phyloP scores from a whole-genome alignment of 495 filamentous ascomycete species.

The Hypoxylon rickii region DNA sequence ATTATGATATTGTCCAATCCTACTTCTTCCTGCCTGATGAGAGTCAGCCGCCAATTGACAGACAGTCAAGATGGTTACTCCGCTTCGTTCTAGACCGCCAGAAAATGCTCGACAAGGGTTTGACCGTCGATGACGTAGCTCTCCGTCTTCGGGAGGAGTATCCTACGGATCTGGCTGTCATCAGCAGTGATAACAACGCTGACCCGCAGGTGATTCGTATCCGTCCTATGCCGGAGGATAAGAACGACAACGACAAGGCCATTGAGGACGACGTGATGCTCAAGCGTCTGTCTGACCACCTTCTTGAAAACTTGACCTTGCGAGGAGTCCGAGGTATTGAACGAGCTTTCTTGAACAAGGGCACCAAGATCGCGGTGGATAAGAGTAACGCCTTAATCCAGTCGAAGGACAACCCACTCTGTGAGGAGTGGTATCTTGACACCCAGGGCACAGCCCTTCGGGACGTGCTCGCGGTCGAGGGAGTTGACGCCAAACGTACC shows the following conservation, averaged over 20 bases:
- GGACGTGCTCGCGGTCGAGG: slow-evolving; percentile 80
- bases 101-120: slow-evolving; percentile 91
- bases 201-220: slow-evolving; percentile 94
- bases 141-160: slow-evolving; percentile 84
- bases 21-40: slow-evolving; percentile 96
- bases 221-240: slow-evolving; percentile 75
- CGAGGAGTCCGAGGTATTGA: slow-evolving; percentile 88
- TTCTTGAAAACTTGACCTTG: slow-evolving; percentile 86
- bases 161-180: slow-evolving; percentile 82
- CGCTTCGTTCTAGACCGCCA: slow-evolving; percentile 92
- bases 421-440: slow-evolving; percentile 93
- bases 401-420: slow-evolving; percentile 68
- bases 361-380: slow-evolving; percentile 62
- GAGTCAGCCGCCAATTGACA: slow-evolving; percentile 66
- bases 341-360: slow-evolving; percentile 88
- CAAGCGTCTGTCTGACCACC: slow-evolving; percentile 86
- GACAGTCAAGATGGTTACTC: slow-evolving; percentile 91
- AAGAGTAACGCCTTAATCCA: slow-evolving; percentile 71
- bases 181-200: slow-evolving; percentile 98
- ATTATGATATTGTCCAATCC: slow-evolving; percentile 92
- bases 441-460: slow-evolving; percentile 86
- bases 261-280: slow-evolving; percentile 88
- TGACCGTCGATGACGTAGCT: slow-evolving; percentile 93
- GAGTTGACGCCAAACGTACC: slow-evolving; percentile 87
- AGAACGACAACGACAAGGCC: slow-evolving; percentile 77